Evolutionary conservation across 495 filamentous ascomycete genomes (phyloP).

Genomic region (Rhizodiscina lignyota): DNA sequence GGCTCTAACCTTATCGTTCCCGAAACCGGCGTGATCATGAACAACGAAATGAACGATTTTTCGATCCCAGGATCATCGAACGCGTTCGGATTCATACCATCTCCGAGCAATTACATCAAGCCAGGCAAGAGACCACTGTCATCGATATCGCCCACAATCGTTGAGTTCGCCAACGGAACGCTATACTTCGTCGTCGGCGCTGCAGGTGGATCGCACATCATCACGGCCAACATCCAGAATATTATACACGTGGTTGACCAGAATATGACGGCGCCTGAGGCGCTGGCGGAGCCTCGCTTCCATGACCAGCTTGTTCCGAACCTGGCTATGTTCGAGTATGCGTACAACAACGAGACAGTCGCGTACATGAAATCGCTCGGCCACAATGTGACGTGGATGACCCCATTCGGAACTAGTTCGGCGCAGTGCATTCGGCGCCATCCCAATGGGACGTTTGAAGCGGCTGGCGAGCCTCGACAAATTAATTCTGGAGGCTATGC

Average conservation of each 20-base stretch:
- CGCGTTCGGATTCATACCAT: conserved; percentile 68
- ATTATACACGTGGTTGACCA: conserved; percentile 58
- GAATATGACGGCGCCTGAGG: conserved; percentile 35
- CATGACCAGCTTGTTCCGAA: conserved; percentile 78
- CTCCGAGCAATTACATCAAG: conserved; percentile 61
- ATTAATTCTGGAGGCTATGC: too few species aligned
- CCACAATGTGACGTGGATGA: conserved; percentile 62
- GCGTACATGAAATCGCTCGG: conserved; percentile 60
- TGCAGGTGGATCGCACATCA: conserved; percentile 78
- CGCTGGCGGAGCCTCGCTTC: conserved; percentile 48
- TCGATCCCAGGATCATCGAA: conserved; percentile 61
- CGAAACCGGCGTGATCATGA: conserved; percentile 74
- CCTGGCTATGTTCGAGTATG: conserved; percentile 49
- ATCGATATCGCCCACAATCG: conserved; percentile 63
- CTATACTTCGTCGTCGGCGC: conserved; percentile 58
- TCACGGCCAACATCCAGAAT: conserved; percentile 65
- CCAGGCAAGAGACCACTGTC: conserved; percentile 71
- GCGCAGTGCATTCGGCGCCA: conserved; percentile 55
- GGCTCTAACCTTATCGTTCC: conserved; percentile 64
- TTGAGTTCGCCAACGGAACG: conserved; percentile 40
- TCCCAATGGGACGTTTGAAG: conserved; percentile 60
- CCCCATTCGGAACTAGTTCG: conserved; percentile 41
- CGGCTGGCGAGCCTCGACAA: conserved; percentile 68
- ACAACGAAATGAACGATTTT: conserved; percentile 87
- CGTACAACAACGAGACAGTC: conserved; percentile 48